Evolutionary conservation across 768 basidiomycete species (phyloP).

Genomic region (Kwoniella mangroviensis): DNA sequence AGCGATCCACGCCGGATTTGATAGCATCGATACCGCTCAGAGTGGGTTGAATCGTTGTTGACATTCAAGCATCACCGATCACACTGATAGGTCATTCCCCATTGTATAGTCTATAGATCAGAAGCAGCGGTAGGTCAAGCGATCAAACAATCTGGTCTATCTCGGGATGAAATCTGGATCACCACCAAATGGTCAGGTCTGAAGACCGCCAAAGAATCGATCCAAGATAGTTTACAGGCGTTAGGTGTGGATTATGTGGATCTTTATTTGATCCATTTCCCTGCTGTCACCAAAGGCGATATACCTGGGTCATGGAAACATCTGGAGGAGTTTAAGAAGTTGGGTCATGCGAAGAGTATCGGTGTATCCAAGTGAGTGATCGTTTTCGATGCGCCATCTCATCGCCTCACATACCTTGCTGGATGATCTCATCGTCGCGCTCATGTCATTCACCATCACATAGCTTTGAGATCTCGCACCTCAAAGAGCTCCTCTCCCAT

Average conservation of each 20-base stretch:
- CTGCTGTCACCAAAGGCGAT: conserved; percentile 28
- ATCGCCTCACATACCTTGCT: too few relatives aligned
- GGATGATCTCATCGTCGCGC: too few relatives aligned
- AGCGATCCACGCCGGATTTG: conserved; percentile 50
- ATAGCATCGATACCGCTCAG: conserved; percentile 52
- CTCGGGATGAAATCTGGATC: conserved; percentile 40
- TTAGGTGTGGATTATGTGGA: conserved; percentile 39
- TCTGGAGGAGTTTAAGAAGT: conserved; percentile 35
- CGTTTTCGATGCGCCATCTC: too few relatives aligned
- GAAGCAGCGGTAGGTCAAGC: conserved; percentile 45
- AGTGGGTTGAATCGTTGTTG: conserved; percentile 13
- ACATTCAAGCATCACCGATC: not conserved
- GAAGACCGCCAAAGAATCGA: conserved; percentile 13
- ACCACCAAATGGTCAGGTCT: conserved; percentile 47
- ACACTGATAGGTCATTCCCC: not conserved
- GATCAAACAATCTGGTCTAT: conserved; percentile 34
- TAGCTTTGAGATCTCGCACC: conserved; percentile 35
- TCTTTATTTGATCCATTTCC: conserved; percentile 41
- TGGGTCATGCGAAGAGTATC: conserved; percentile 37
- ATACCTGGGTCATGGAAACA: conserved; percentile 38
- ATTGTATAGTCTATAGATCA: conserved; percentile 40
- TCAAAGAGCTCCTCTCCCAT: conserved; percentile 24
- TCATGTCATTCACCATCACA: not conserved
- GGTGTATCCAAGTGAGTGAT: conserved; percentile 42
- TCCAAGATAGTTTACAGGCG: conserved; percentile 32